phyloP scores from a whole-genome alignment of 192 early-diverging fungal species.

The Kappamyces sp. region DNA sequence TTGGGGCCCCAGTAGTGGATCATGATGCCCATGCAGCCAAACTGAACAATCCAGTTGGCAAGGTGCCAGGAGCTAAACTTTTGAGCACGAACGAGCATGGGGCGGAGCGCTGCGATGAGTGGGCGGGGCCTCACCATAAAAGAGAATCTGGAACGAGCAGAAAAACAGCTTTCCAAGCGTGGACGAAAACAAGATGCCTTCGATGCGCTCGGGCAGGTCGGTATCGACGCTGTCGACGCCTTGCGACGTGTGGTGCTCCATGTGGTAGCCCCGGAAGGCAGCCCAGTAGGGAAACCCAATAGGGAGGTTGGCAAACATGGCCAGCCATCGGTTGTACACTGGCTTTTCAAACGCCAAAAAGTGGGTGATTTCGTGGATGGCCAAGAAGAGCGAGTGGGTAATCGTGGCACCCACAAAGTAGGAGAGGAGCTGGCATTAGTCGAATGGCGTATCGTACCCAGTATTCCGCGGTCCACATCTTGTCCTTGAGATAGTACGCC shows the following conservation, averaged over 20 bases:
- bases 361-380: conserved; percentile 93
- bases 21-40: conserved; percentile 28
- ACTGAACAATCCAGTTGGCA: conserved; percentile 34
- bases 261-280: conserved; percentile 55
- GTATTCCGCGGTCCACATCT: conserved; percentile 1
- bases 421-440: conserved; percentile 40
- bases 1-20: conserved; percentile 32
- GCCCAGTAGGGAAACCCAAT: conserved; percentile 56
- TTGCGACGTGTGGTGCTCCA: conserved; percentile 97
- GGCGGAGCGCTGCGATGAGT: conserved; percentile 26
- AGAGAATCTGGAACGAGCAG: conserved; percentile 37
- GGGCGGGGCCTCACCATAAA: conserved; percentile 25
- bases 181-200: conserved; percentile 59
- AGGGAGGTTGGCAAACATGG: conserved; percentile 78
- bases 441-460: not conserved
- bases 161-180: conserved; percentile 35
- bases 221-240: conserved; percentile 90
- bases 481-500: conserved; percentile 54
- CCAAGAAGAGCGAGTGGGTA: conserved; percentile 72
- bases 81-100: conserved; percentile 31
- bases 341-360: conserved; percentile 68
- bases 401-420: conserved; percentile 81
- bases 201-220: conserved; percentile 85
- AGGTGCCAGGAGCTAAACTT: conserved; percentile 35
- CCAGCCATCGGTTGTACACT: conserved; percentile 75